Percentiles rank a stretch among this genome's conserved stretches.
Conservation (phyloP, 495 filamentous ascomycete genomes). For the Penicillium flavigenum region DNA sequence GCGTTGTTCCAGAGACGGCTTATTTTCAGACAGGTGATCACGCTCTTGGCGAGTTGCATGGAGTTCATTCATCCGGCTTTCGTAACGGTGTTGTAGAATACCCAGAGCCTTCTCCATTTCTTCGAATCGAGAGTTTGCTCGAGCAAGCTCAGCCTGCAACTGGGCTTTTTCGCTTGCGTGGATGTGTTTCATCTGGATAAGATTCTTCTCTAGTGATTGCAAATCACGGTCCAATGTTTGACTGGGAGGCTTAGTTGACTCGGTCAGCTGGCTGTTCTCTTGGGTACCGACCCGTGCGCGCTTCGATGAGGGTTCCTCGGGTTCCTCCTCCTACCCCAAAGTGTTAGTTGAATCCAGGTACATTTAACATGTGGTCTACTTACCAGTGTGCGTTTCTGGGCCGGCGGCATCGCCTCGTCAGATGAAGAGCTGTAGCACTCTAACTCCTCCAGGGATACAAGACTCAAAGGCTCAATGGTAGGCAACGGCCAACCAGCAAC, state of each 20-base stretch:
- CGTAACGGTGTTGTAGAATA: constrained; percentile 46
- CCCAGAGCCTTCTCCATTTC: constrained; percentile 33
- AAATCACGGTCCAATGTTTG: constrained; percentile 37
- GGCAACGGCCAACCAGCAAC: constrained; percentile 45
- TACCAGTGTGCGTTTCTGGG: constrained; percentile 41
- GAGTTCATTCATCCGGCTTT: constrained; percentile 38
- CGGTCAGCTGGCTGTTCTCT: constrained; percentile 36
- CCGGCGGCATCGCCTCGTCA: constrained; percentile 14
- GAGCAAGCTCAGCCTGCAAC: constrained; percentile 28
- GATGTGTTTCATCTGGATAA: constrained; percentile 36
- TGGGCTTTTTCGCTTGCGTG: constrained; percentile 34
- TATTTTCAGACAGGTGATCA: constrained; percentile 27
- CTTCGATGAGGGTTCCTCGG: constrained; percentile 31
- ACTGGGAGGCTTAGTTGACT: constrained; percentile 33
- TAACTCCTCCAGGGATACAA: constrained; percentile 28
- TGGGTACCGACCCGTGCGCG: constrained; percentile 34
- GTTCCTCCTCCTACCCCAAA: constrained; percentile 30
- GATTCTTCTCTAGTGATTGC: constrained; percentile 33
- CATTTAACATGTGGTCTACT: constrained; percentile 15
- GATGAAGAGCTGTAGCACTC: constrained; percentile 23
- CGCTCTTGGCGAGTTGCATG: constrained; percentile 42
- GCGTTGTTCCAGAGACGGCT: constrained; percentile 31
- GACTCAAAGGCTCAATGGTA: constrained; percentile 40
- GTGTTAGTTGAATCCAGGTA: constrained; percentile 11
- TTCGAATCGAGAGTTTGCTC: constrained; percentile 23